Percentiles rank a stretch among this genome's conserved stretches.
phyloP scores from a whole-genome alignment of 75 land plant species.

The Selaginella moellendorffii region DNA sequence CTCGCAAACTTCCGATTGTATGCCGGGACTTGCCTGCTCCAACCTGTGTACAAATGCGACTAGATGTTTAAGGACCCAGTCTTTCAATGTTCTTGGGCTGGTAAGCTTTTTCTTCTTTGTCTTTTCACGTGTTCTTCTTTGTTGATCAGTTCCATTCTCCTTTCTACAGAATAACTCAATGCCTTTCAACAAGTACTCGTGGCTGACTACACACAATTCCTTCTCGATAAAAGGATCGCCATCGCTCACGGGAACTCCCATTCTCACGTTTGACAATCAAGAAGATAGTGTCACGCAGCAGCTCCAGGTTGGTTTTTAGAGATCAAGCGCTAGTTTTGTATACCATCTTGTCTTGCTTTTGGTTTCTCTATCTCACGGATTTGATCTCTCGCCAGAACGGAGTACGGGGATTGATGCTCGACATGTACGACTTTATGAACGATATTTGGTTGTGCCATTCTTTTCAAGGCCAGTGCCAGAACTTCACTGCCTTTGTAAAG shows the following conservation, averaged over 20 bases:
- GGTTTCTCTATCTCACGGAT: neutral
- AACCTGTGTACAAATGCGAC: neutral
- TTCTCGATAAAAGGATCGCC: conserved; percentile 32
- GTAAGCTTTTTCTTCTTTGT: neutral
- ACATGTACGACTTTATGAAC: conserved; percentile 24
- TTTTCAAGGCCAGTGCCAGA: conserved; percentile 14
- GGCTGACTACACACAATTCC: conserved; percentile 81
- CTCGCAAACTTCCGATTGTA: neutral
- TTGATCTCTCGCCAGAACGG: conserved; percentile 24
- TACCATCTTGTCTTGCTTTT: neutral
- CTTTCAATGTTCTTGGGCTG: neutral
- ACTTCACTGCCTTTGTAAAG: conserved; percentile 31
- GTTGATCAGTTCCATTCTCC: too few species aligned
- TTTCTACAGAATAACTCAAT: conserved; percentile 7
- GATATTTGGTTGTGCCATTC: conserved; percentile 36
- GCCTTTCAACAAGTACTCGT: conserved; percentile 65
- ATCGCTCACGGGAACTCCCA: conserved; percentile 32
- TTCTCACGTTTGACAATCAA: conserved; percentile 40
- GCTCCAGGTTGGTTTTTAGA: conserved; percentile 34
- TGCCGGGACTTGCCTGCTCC: neutral
- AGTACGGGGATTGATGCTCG: conserved; percentile 32
- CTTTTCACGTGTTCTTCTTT: too few species aligned
- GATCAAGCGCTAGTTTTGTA: neutral
- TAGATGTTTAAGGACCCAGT: neutral
- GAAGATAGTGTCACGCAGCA: conserved; percentile 55